These are phyloP conservation scores for Capronia coronata DNA, from an alignment of 2,329 filamentous ascomycete genomes.

Conservation along the genomic window DNA sequence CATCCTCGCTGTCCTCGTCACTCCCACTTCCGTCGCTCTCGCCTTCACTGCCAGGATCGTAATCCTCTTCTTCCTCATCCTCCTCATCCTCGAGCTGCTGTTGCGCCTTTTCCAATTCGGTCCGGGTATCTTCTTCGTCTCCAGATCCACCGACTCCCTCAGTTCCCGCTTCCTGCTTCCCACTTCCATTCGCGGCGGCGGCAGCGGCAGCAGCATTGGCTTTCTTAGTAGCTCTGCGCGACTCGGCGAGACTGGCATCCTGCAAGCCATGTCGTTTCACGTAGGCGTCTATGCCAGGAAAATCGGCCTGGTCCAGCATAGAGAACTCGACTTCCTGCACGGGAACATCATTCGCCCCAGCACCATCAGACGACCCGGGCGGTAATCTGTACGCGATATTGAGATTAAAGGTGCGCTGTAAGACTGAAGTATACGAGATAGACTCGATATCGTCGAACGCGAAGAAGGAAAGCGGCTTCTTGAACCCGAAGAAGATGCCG, in stretches of 20 bases:
- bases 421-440: slow-evolving; percentile 57
- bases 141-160: background rate
- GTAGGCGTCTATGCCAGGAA: slow-evolving; percentile 55
- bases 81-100: slow-evolving; percentile 43
- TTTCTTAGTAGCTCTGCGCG: slow-evolving; percentile 51
- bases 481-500: slow-evolving; percentile 59
- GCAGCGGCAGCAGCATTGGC: slow-evolving; percentile 40
- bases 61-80: slow-evolving; percentile 47
- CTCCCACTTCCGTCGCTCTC: slow-evolving; percentile 43
- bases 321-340: slow-evolving; percentile 56
- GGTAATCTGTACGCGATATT: slow-evolving; percentile 43
- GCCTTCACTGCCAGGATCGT: slow-evolving; percentile 45
- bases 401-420: slow-evolving; percentile 61
- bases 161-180: background rate
- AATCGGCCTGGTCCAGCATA: slow-evolving; percentile 61
- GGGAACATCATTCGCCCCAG: slow-evolving; percentile 33
- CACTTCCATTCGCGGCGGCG: no score
- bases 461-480: slow-evolving; percentile 59
- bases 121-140: slow-evolving; percentile 45
- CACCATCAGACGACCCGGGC: background rate
- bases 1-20: slow-evolving; percentile 44
- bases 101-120: slow-evolving; percentile 53
- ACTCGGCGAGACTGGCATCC: slow-evolving; percentile 57
- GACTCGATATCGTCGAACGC: slow-evolving; percentile 54
- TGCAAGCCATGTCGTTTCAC: slow-evolving; percentile 56